Conservation (phyloP, 1,284 basidiomycete species). For the Caloboletus firmus region DNA sequence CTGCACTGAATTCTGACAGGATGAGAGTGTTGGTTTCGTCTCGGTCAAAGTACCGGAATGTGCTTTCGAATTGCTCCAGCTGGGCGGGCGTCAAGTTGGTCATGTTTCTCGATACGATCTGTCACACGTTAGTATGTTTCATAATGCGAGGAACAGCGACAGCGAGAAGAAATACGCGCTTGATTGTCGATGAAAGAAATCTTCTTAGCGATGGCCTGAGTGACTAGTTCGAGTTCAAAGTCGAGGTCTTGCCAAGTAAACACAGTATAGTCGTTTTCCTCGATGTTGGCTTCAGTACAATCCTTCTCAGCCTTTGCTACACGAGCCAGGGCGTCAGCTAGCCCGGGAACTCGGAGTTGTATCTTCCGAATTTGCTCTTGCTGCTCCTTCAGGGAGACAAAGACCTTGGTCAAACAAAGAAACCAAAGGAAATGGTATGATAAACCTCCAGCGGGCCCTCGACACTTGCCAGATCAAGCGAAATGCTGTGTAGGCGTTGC, state of each 20-base stretch:
- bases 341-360: constrained; percentile 61
- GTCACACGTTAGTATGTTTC: constrained; percentile 9
- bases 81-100: constrained; percentile 94
- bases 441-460: constrained; percentile 77
- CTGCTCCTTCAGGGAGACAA: constrained; percentile 45
- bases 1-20: constrained; percentile 86
- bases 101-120: constrained; percentile 91
- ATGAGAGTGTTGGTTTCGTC: constrained; percentile 89
- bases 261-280: constrained; percentile 96
- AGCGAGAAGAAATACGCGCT: constrained; percentile 41
- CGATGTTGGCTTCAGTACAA: constrained; percentile 89
- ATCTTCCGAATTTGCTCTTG: constrained; percentile 54
- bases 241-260: constrained; percentile 89
- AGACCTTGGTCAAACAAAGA: constrained; percentile 20
- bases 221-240: constrained; percentile 86
- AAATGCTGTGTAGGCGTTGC: constrained; percentile 66
- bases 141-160: not conserved
- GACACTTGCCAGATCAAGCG: constrained; percentile 73
- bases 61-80: constrained; percentile 95
- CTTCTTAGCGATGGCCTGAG: constrained; percentile 84
- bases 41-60: constrained; percentile 96
- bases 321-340: constrained; percentile 55
- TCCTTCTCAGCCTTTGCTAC: constrained; percentile 70
- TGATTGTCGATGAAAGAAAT: constrained; percentile 96
- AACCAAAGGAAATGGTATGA: constrained; percentile 4